A percentile compares a stretch with the other conserved stretches of the same genome.
phyloP scores from a whole-genome alignment of 331 rosid genomes.

The Telfairia occidentalis region DNA sequence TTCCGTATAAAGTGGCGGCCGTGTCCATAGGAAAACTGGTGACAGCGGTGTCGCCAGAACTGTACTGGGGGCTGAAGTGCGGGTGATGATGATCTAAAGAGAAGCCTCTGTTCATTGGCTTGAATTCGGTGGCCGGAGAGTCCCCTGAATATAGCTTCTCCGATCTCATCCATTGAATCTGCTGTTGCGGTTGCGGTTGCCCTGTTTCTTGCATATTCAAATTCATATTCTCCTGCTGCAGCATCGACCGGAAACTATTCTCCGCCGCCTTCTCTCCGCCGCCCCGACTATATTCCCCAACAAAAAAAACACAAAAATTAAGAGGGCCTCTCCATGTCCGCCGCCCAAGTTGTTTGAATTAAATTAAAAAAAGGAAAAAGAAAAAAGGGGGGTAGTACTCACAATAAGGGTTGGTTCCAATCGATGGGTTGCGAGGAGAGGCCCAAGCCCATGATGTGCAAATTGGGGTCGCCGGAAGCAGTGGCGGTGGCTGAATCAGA shows the following conservation, averaged over 20 bases:
- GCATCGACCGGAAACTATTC: constrained; percentile 50
- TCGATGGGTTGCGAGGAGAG: constrained; percentile 69
- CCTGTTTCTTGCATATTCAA: constrained; percentile 45
- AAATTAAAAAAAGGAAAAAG: background rate
- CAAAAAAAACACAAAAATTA: background rate
- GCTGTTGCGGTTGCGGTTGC: constrained; percentile 33
- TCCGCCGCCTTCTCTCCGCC: constrained; percentile 54
- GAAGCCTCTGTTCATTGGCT: constrained; percentile 51
- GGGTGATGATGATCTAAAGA: constrained; percentile 49
- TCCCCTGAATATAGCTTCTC: constrained; percentile 44
- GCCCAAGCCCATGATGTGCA: constrained; percentile 83
- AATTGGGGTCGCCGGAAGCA: constrained; percentile 48
- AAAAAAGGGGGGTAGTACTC: constrained; percentile 17
- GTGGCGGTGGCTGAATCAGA: constrained; percentile 29
- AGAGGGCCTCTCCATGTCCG: background rate
- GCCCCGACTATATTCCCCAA: constrained; percentile 24
- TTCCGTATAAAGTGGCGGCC: constrained; percentile 42
- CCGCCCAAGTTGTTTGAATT: no score
- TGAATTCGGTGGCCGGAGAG: constrained; percentile 29
- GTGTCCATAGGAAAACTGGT: constrained; percentile 50
- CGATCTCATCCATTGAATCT: constrained; percentile 50
- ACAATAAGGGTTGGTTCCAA: constrained; percentile 89
- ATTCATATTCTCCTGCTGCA: constrained; percentile 59
- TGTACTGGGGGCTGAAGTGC: constrained; percentile 66
- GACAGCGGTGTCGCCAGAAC: constrained; percentile 66